Conservation (phyloP, 2,329 filamentous ascomycete species). For the Xylariales sp. region DNA sequence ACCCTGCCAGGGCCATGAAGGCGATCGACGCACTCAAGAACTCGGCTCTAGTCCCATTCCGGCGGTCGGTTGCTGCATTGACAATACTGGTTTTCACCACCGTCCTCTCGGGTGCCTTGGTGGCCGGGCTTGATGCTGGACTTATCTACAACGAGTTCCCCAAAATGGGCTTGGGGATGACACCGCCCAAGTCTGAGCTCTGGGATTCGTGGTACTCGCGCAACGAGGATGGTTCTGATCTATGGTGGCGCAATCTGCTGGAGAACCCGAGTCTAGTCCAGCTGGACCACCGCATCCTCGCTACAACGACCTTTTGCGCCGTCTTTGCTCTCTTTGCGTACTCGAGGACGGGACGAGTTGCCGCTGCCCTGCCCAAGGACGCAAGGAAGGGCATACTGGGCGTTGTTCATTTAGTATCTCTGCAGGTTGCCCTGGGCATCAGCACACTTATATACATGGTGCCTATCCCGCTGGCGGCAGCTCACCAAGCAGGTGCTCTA, state of each 20-base stretch:
- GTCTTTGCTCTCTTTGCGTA: slow-evolving; percentile 80
- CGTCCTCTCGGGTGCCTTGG: slow-evolving; percentile 87
- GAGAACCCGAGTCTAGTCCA: slow-evolving; percentile 96
- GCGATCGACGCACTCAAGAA: slow-evolving; percentile 58
- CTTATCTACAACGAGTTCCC: slow-evolving; percentile 99
- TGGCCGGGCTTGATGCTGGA: slow-evolving; percentile 91
- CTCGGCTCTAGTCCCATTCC: slow-evolving; percentile 68
- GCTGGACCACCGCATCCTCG: slow-evolving; percentile 89
- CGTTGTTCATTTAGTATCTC: slow-evolving; percentile 72
- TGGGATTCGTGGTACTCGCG: slow-evolving; percentile 83
- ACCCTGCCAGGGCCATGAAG: slow-evolving; percentile 59
- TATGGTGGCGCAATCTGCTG: slow-evolving; percentile 96
- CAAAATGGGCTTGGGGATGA: slow-evolving; percentile 80
- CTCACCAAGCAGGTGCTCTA: slow-evolving; percentile 87
- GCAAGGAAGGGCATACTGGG: slow-evolving; percentile 69
- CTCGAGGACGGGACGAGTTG: slow-evolving; percentile 59
- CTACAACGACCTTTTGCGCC: slow-evolving; percentile 79
- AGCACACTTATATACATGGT: slow-evolving; percentile 91
- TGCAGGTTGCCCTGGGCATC: slow-evolving; percentile 86
- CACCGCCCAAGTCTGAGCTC: slow-evolving; percentile 78
- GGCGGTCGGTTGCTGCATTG: slow-evolving; percentile 65
- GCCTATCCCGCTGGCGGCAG: slow-evolving; percentile 78
- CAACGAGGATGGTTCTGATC: slow-evolving; percentile 69
- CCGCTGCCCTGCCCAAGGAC: slow-evolving; percentile 54
- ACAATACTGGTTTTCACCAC: slow-evolving; percentile 78